Conservation (phyloP, 2,329 filamentous ascomycete species). For the Atkinsonella texensis region DNA sequence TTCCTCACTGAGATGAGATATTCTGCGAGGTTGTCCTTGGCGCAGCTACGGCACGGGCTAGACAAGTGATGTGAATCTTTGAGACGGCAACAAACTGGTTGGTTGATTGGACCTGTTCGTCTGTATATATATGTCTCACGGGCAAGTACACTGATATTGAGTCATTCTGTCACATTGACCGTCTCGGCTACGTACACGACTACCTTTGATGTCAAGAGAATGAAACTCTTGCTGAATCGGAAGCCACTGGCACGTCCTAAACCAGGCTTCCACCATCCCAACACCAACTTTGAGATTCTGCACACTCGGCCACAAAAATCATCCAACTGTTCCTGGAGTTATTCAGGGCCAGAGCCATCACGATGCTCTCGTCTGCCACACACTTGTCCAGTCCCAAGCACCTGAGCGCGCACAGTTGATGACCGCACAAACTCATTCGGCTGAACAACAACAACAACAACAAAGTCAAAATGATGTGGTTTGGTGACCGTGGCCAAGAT, state of each 20-base stretch:
- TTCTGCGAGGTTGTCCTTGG: no score
- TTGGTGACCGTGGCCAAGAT: neutral
- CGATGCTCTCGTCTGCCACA: neutral
- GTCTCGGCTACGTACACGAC: neutral
- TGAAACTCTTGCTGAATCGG: neutral
- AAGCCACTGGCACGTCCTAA: neutral
- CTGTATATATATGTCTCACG: no score
- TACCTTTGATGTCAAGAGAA: neutral
- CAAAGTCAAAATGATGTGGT: neutral
- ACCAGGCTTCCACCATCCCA: neutral
- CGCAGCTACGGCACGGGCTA: no score
- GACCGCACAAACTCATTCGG: neutral
- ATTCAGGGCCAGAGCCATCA: neutral
- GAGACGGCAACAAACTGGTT: no score
- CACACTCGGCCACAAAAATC: neutral
- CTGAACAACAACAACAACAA: neutral
- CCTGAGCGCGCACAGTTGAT: neutral
- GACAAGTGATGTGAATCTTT: no score
- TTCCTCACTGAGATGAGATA: no score
- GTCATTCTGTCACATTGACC: neutral
- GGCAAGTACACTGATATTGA: neutral
- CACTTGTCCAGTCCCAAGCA: neutral
- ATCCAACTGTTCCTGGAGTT: neutral
- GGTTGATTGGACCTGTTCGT: no score
- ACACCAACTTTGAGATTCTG: neutral